Evolutionary conservation across 495 filamentous ascomycete genomes (phyloP).

Genomic region (Penicillium bialowiezense): DNA sequence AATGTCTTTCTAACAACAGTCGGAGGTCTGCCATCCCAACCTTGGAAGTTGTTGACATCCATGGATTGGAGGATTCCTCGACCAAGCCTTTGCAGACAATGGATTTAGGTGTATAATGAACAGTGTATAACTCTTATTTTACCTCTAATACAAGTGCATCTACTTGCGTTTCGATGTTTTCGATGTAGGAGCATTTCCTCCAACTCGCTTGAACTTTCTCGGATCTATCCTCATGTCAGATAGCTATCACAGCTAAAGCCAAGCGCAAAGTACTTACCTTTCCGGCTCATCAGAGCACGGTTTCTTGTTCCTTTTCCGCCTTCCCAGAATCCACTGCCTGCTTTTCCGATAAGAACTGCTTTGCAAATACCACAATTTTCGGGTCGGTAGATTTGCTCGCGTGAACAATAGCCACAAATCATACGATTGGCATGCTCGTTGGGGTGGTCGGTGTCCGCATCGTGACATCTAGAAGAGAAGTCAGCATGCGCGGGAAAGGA

Average conservation of each 20-base stretch:
- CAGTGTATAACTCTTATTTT: too few species aligned
- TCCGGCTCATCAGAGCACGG: slow-evolving; percentile 65
- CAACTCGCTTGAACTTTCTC: slow-evolving; percentile 62
- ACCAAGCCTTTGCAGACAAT: too few species aligned
- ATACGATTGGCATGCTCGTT: slow-evolving; percentile 86
- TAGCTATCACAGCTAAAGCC: background rate
- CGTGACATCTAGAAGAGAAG: slow-evolving; percentile 61
- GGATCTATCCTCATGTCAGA: slow-evolving; percentile 45
- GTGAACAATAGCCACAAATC: slow-evolving; percentile 80
- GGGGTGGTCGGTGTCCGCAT: slow-evolving; percentile 65
- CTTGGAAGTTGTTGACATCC: too few species aligned
- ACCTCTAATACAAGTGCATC: too few species aligned
- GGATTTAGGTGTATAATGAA: too few species aligned
- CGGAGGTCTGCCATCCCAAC: too few species aligned
- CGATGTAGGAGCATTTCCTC: slow-evolving; percentile 28
- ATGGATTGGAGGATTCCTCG: too few species aligned
- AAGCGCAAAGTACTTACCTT: slow-evolving; percentile 38
- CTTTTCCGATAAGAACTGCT: slow-evolving; percentile 65
- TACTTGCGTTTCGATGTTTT: slow-evolving; percentile 33
- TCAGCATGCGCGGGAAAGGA: slow-evolving; percentile 8
- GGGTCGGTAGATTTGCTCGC: slow-evolving; percentile 79
- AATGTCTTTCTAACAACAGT: too few species aligned
- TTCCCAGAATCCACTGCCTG: slow-evolving; percentile 83
- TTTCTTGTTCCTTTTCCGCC: slow-evolving; percentile 84
- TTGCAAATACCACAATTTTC: slow-evolving; percentile 80